These are phyloP conservation scores for Colletotrichum sojae DNA, from an alignment of 2,329 filamentous ascomycete genomes.

Conservation along the genomic window DNA sequence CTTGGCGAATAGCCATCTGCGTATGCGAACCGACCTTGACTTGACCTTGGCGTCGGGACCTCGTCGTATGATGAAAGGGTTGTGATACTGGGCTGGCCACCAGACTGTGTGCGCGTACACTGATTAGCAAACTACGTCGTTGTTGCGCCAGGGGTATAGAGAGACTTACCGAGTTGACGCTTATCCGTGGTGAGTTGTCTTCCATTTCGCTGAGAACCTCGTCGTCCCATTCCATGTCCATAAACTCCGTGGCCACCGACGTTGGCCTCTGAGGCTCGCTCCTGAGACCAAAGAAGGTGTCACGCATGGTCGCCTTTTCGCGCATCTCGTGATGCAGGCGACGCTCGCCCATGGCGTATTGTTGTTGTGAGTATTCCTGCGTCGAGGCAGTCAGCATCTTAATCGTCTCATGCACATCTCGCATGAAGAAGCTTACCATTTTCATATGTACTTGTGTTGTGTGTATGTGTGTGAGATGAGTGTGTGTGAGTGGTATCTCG, in stretches of 20 bases:
- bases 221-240: constrained; percentile 82
- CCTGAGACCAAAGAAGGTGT: constrained; percentile 74
- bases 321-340: constrained; percentile 65
- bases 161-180: constrained; percentile 78
- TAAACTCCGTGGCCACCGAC: constrained; percentile 82
- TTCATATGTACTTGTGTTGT: constrained; percentile 1
- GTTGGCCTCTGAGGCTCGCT: constrained; percentile 69
- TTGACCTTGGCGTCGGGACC: constrained; percentile 81
- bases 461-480: no score
- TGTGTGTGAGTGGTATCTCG: constrained; percentile 35
- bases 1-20: constrained; percentile 63
- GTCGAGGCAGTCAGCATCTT: constrained; percentile 17
- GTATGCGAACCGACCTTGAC: constrained; percentile 71
- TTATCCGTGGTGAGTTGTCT: constrained; percentile 76
- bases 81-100: constrained; percentile 80
- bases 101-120: constrained; percentile 38
- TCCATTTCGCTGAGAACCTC: constrained; percentile 70
- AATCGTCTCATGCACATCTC: background rate
- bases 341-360: constrained; percentile 52
- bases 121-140: constrained; percentile 38
- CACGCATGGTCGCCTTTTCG: constrained; percentile 64
- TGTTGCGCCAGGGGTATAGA: background rate
- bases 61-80: constrained; percentile 92
- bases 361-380: constrained; percentile 55
- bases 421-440: constrained; percentile 50